Base-by-base conservation (phyloP, 805 yeast species). In the Yarrowia keelungensis region DNA sequence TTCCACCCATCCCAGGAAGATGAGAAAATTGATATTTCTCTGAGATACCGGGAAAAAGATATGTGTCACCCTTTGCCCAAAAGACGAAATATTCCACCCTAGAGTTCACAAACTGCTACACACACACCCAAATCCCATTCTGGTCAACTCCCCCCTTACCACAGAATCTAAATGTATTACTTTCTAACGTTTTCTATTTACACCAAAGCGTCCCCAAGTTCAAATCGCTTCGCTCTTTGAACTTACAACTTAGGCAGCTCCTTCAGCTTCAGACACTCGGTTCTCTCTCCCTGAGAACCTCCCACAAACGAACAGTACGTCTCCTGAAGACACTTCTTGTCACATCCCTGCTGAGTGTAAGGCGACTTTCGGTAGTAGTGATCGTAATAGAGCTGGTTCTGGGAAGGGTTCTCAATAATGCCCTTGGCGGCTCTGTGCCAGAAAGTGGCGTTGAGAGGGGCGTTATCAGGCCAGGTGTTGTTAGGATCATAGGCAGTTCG, bases 401-500 rank as follows among this genome's bases (percentile, higher is more conserved):
- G 62, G 5, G 12, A 19, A 0, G 62, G 62, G 14, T 54, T 26
- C 19, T 39, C 45, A 9, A 39, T 19, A 22, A 54, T 54, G 5
- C 39, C 39, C 61, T 54, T 54, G 36, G 46, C 46, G 8, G 46
- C 69, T 43, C 71, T 67, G 73, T 86, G 85, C 91, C 91, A 88
- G 80, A 87, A 88, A 19, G 87, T 82, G 16, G 86, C 91, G 73
- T 87, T 87, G 73, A 88, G 81, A 10, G 91, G 88, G n/a, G 88
- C 79, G 11, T 76, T 71, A 8, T 65, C 71, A n/a, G 90, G 90
- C 91, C 91, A 88, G 15, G 82, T 75, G 12, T 80, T 78, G 1
- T 83, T 86, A 75, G 92, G 83, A 1, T 90, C 85, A 42, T 58
- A 58, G 9, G 64, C 64, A 12, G 42, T 26, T 32, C 64, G 49